phyloP scores from a whole-genome alignment of 805 yeast genomes.

The Lipomyces yamanashiensis region DNA sequence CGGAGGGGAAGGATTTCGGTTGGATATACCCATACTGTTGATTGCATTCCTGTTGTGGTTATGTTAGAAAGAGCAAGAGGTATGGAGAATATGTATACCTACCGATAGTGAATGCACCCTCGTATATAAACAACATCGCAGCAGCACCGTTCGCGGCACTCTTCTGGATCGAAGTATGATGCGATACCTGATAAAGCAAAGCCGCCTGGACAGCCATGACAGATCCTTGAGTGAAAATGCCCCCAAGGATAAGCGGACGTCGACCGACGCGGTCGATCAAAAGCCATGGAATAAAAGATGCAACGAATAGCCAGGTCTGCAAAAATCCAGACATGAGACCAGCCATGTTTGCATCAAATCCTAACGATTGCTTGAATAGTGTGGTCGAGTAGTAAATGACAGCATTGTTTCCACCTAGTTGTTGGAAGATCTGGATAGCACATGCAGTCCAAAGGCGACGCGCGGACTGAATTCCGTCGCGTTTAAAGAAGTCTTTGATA shows the following conservation, averaged over 20 bases:
- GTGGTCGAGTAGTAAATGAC: conserved; percentile 47
- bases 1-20: conserved; percentile 25
- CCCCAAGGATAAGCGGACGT: conserved; percentile 45
- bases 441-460: conserved; percentile 17
- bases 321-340: conserved; percentile 24
- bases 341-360: conserved; percentile 8
- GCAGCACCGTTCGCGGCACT: conserved; percentile 25
- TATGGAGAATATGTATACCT: not conserved
- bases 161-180: conserved; percentile 10
- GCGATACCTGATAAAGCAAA: conserved; percentile 23
- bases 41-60: conserved; percentile 13
- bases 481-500: not conserved
- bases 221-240: conserved; percentile 10
- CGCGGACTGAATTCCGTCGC: conserved; percentile 9
- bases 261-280: conserved; percentile 66
- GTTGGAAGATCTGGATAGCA: conserved; percentile 20
- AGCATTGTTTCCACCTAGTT: conserved; percentile 31
- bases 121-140: conserved; percentile 26
- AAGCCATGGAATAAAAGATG: conserved; percentile 64
- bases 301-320: conserved; percentile 42
- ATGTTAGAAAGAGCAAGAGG: not conserved
- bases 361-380: conserved; percentile 43
- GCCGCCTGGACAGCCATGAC: conserved; percentile 28
- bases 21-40: conserved; percentile 34
- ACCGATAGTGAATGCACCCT: conserved; percentile 27